Base-by-base conservation (phyloP, 331 rosid genomes). In the Arachis monticola region DNA sequence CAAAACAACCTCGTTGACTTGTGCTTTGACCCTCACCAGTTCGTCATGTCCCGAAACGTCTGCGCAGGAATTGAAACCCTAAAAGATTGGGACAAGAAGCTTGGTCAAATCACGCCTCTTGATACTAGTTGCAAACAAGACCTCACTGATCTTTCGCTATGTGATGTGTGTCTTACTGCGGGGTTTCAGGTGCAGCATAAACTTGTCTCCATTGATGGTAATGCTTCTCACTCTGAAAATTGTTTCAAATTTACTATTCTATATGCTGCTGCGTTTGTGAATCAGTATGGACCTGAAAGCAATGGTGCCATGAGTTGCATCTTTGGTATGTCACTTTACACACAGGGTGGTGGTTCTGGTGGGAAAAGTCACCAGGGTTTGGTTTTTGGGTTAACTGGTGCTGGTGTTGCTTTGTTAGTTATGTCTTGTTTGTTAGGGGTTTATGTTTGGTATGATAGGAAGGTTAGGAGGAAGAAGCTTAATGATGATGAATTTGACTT, bases 251-350 rank as follows among this genome's bases (percentile, higher is more conserved):
- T 73, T 27, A 10, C 89, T 1, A 55, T 94, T 64, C 81, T 94
- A 14, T 94, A 94, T 84, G 99, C 93, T 80, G 99, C 96, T 81
- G 99, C 93, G 10, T 69, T 94, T 48, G 92, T 90, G 8, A 94
- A 94, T 62, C 83, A 87, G 72, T 71, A 64, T 77, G 99, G 97
- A 11, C 97, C 97, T 35, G 88, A 87, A 55, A 91, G 99, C 57
- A 41, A 79, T 53, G 82, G 93, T 60, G 96, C 83, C 48, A 69
- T 83, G n/a, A 75, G 76, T 9, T 94, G 99, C 57, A 82, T 82
- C 56, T 83, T 94, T n/a, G 83, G 85, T 22, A 1, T 94, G 38
- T 50, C 89, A 0, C 30, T 85, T 80, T 58, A 74, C 68, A 74
- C 90, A 1, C 58, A 67, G 5, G 64, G 5, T 41, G 89, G 64